Evolutionary conservation across 31 red algal genomes (phyloP).

Genomic region (Asparagopsis taxiformis): DNA sequence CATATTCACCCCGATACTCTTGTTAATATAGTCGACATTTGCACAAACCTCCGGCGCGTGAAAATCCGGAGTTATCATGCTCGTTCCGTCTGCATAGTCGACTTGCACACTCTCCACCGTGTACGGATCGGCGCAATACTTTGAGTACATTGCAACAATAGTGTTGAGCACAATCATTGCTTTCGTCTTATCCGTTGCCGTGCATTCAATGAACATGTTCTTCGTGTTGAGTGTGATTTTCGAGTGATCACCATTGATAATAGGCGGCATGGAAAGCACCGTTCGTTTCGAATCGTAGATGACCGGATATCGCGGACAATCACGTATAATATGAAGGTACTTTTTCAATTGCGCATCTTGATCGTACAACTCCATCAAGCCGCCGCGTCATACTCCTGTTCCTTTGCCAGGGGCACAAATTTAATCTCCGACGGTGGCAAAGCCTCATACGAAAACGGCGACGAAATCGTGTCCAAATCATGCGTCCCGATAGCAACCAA

Average conservation of each 20-base stretch:
- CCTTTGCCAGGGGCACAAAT: conserved; percentile 81
- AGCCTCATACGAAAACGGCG: conserved; percentile 87
- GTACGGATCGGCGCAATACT: conserved; percentile 77
- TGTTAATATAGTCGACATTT: conserved; percentile 60
- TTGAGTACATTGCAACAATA: conserved; percentile 80
- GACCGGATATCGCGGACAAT: conserved; percentile 81
- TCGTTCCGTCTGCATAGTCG: conserved; percentile 59
- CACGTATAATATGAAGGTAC: conserved; percentile 82
- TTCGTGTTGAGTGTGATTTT: conserved; percentile 89
- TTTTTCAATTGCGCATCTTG: conserved; percentile 90
- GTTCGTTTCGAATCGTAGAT: conserved; percentile 77
- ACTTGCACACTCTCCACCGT: conserved; percentile 89
- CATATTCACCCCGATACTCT: conserved; percentile 66
- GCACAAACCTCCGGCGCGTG: conserved; percentile 53
- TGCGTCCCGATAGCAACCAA: conserved; percentile 99
- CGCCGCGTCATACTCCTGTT: conserved; percentile 69
- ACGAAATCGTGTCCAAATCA: conserved; percentile 81
- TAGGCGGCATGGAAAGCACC: conserved; percentile 96
- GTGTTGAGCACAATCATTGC: conserved; percentile 89
- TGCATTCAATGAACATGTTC: conserved; percentile 99
- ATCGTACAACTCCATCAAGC: conserved; percentile 85
- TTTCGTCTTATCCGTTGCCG: conserved; percentile 95
- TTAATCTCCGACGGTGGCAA: conserved; percentile 66
- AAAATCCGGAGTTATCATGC: conserved; percentile 85
- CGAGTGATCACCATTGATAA: conserved; percentile 95